A percentile compares a stretch with the other conserved stretches of the same genome.
phyloP scores from a whole-genome alignment of 169 alveolate species.

The Cryptosporidium meleagridis region DNA sequence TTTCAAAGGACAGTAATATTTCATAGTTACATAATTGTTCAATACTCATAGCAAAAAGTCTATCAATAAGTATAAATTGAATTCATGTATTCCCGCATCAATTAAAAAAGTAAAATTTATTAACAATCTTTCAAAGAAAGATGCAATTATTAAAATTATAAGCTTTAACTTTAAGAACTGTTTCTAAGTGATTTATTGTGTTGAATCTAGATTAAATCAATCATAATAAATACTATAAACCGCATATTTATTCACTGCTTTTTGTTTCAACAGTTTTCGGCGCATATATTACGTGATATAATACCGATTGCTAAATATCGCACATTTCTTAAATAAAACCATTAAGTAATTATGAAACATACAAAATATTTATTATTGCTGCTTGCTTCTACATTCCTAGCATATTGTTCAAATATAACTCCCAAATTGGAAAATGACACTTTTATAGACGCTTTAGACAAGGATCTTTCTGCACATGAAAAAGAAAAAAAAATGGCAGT shows the following conservation, averaged over 20 bases:
- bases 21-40: conserved; percentile 11
- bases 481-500: conserved; percentile 43
- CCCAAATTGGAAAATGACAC: not conserved
- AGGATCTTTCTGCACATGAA: not conserved
- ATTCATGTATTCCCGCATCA: conserved; percentile 1
- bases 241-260: not conserved
- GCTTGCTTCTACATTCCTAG: not conserved
- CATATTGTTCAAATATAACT: not conserved
- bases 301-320: not conserved
- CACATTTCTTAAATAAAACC: not conserved
- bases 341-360: not conserved
- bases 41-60: conserved; percentile 1
- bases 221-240: not conserved
- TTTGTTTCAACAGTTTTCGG: not conserved
- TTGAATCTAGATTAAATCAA: not conserved
- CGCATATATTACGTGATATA: not conserved
- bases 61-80: not conserved
- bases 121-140: not conserved
- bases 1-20: not conserved
- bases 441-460: conserved; percentile 28
- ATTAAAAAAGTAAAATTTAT: no score
- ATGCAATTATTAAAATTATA: not conserved
- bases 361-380: not conserved
- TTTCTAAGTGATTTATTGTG: not conserved
- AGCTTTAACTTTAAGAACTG: not conserved